Evolutionary conservation across 1,139 yeast species (phyloP).

Genomic region (Taiozyma sp.): DNA sequence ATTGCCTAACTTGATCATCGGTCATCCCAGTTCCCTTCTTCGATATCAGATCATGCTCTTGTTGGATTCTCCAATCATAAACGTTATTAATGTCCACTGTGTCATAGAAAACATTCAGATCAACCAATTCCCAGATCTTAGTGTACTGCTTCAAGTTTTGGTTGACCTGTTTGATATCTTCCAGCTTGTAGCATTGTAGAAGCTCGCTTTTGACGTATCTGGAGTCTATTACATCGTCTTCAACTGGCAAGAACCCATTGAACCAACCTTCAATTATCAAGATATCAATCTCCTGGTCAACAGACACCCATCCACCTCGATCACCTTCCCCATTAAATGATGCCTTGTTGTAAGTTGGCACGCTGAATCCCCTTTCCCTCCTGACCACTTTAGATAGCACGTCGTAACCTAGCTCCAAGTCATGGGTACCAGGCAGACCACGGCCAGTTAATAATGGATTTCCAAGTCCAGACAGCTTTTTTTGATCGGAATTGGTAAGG

Average conservation of each 20-base stretch:
- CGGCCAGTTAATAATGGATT: constrained; percentile 69
- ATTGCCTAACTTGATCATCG: constrained; percentile 57
- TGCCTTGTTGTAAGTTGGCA: constrained; percentile 83
- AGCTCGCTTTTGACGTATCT: constrained; percentile 6
- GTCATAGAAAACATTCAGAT: constrained; percentile 57
- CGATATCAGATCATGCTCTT: constrained; percentile 65
- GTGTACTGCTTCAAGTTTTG: constrained; percentile 43
- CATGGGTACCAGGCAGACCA: constrained; percentile 96
- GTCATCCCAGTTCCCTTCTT: constrained; percentile 71
- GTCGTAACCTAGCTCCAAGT: constrained; percentile 35
- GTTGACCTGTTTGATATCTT: constrained; percentile 43
- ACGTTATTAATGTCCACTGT: constrained; percentile 61
- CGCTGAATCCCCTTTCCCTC: constrained; percentile 27
- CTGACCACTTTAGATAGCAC: constrained; percentile 25
- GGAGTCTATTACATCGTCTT: constrained; percentile 24
- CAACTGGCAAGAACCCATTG: constrained; percentile 60
- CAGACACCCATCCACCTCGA: constrained; percentile 42
- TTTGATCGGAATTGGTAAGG: constrained; percentile 59
- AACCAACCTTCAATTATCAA: constrained; percentile 94
- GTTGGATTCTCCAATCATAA: constrained; percentile 78
- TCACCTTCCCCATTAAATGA: constrained; percentile 77
- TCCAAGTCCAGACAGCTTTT: constrained; percentile 34
- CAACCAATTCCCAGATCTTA: constrained; percentile 53
- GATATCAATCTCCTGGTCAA: constrained; percentile 47
- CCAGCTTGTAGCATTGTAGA: constrained; percentile 21